Base-by-base conservation (phyloP, 1,284 basidiomycete species). In the Salmacisia buchloeana region DNA sequence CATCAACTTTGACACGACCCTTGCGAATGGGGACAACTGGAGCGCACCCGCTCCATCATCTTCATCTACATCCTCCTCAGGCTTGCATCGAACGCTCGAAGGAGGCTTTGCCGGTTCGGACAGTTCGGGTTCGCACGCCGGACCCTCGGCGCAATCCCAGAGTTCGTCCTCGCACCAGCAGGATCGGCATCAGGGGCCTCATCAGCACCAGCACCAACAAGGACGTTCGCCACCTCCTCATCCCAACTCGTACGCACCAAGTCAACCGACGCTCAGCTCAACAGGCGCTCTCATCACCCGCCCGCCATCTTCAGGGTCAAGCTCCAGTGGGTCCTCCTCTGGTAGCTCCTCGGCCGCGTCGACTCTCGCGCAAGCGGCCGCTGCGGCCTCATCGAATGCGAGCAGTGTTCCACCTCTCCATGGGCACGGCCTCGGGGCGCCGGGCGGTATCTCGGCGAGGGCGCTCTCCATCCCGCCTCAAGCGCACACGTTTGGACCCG, bases 391-490 rank as follows among this genome's bases (percentile, higher is more conserved):
- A 12, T 31, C 49, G 2, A 54, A 54, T 33, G 27, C 49, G 18
- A 54, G 21, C 49, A 54, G 29, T 33, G 49, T 31, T 15, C 49
- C 49, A 12, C 25, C 35, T 33, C 34, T 59, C 35, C 25, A 31
- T 29, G 45, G 41, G 23, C 23, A 59, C 23, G 23, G 57, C 41
- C 27, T 49, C 23, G 58, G 33, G 25, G 49, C 49, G 34, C 43
- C 56, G 35, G 39, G 52, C 21, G 54, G 56, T 33, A 43, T 29
- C 38, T 56, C 39, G 21, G 23, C 57, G n/a, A 57, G 38, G 10
- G 18, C 35, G 7, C 34, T 52, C 10, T 54, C 56, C 18, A 49
- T 61, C 15, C 46, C 38, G 15, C 36, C 56, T n/a, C 46, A 41
- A 39, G 23, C 46, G 5, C 27, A 31, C 13, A 9, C 33, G 9